Evolutionary conservation across 169 alveolate genomes (phyloP), one percentile per base, ranked within the genome.

Genomic region (Plasmodium inui): DNA sequence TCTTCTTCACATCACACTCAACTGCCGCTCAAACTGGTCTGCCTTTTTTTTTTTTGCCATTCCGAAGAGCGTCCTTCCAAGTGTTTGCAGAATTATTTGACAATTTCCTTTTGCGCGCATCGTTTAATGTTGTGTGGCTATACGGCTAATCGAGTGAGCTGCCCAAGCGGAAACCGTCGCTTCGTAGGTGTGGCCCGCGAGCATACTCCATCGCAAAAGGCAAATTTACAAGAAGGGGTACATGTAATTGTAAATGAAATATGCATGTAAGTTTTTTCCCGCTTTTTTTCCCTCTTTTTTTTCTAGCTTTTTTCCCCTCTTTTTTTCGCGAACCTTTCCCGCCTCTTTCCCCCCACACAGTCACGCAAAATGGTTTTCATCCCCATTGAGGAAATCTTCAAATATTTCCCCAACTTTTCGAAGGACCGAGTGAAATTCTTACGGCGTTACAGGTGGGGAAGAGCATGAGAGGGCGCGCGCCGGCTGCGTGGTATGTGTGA

Each of bases 371-470:
- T 91, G 95, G 92, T 91, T 67, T 91, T 91, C 81, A 91, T 91
- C 55, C 95, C 95, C 10, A 76, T 78, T 14, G 95, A 91, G 50
- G 81, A 46, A 46, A 91, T 91, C 37, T 91, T 91, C 83, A 81
- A 82, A 22, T 10, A 5, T 28, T 91, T 91, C 80, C 95, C 95
- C 72, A 91, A 39, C 8, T 81, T 91, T 72, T 81, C 95, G 17
- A 80, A 91, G 67, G 95, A 91, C 71, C 50, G 92, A 55, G 95
- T 91, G 41, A 82, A 41, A 26, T 91, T 91, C 83, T 70, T 91
- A 70, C 82, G 95, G 85, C 95, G 92, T 67, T 91, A 91, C 78
- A 82, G 95, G 95, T 91, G 72, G 19, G n/a, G n/a, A 26, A 53
- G 22, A 74, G 67, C 67, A 22, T 28, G 28, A 3, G 41, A 30